Conservation (phyloP, 2,329 filamentous ascomycete species). For the Penicillium sp. region DNA sequence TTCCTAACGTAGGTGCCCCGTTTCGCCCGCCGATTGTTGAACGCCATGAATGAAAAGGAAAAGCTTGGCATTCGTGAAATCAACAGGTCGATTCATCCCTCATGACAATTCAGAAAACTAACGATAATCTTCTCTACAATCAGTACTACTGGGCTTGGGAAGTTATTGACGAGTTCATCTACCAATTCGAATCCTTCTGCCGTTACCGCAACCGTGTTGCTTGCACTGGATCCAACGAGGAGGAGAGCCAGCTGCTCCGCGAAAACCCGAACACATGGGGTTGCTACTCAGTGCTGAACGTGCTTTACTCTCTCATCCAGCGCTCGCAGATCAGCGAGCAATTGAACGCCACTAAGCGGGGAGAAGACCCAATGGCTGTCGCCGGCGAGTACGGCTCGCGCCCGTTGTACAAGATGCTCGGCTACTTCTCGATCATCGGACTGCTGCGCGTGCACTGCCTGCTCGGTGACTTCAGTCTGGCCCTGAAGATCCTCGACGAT, state of each 20-base stretch:
- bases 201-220: conserved; percentile 92
- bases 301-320: conserved; percentile 98
- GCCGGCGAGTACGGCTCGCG: conserved; percentile 94
- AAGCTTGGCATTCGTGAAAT: conserved; percentile 11
- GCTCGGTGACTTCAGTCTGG: conserved; percentile 95
- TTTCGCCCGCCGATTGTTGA: conserved; percentile 6
- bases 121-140: conserved; percentile 3
- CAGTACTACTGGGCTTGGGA: conserved; percentile 99
- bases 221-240: conserved; percentile 74
- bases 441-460: conserved; percentile 93
- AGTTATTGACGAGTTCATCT: conserved; percentile 99
- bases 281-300: conserved; percentile 98
- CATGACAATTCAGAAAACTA: conserved; percentile 8
- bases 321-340: conserved; percentile 98
- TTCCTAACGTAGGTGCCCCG: conserved; percentile 74
- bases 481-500: conserved; percentile 97
- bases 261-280: conserved; percentile 99
- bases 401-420: conserved; percentile 95
- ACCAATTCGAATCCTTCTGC: conserved; percentile 99
- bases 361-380: conserved; percentile 81
- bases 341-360: conserved; percentile 87
- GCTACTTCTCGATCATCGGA: conserved; percentile 99
- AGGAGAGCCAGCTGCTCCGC: conserved; percentile 85
- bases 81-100: background rate
- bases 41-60: conserved; percentile 14